Conservation (phyloP, 2,329 filamentous ascomycete genomes). For the Cladosporium oxysporum region DNA sequence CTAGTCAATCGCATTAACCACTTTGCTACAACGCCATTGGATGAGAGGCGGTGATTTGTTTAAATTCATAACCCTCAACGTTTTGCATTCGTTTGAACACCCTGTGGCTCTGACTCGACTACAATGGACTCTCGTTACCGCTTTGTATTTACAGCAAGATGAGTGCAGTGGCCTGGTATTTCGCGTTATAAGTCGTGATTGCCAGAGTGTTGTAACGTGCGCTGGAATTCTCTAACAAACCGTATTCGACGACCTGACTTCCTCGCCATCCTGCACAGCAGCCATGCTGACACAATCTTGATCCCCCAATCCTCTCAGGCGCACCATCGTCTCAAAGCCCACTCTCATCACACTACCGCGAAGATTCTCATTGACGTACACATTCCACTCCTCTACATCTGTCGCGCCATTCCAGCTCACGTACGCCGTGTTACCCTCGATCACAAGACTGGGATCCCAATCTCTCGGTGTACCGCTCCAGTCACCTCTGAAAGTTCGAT, state of each 20-base stretch:
- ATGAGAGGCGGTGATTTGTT: too few relatives aligned
- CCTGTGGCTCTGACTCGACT: too few relatives aligned
- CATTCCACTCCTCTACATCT: slow-evolving; percentile 31
- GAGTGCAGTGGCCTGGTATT: too few relatives aligned
- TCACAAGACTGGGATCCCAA: slow-evolving; percentile 14
- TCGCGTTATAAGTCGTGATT: too few relatives aligned
- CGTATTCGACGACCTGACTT: slow-evolving; percentile 5
- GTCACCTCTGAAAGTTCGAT: slow-evolving; percentile 28
- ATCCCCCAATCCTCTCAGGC: not conserved
- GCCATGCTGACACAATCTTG: slow-evolving; percentile 2
- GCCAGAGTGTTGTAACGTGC: not conserved
- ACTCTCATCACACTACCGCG: not conserved
- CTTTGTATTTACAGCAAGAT: too few relatives aligned
- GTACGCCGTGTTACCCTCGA: slow-evolving; percentile 21
- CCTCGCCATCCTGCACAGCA: slow-evolving; percentile 9
- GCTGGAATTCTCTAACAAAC: not conserved
- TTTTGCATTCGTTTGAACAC: not conserved
- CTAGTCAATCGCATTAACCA: slow-evolving; percentile 26
- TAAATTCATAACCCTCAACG: too few relatives aligned
- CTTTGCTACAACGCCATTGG: slow-evolving; percentile 23
- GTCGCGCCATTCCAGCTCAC: slow-evolving; percentile 36
- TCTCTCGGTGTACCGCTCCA: slow-evolving; percentile 28
- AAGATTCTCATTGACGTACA: slow-evolving; percentile 24
- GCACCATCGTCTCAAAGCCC: slow-evolving; percentile 17
- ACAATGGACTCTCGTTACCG: too few relatives aligned